phyloP scores from a whole-genome alignment of 306 rosid genomes.

The Castanea crenata region DNA sequence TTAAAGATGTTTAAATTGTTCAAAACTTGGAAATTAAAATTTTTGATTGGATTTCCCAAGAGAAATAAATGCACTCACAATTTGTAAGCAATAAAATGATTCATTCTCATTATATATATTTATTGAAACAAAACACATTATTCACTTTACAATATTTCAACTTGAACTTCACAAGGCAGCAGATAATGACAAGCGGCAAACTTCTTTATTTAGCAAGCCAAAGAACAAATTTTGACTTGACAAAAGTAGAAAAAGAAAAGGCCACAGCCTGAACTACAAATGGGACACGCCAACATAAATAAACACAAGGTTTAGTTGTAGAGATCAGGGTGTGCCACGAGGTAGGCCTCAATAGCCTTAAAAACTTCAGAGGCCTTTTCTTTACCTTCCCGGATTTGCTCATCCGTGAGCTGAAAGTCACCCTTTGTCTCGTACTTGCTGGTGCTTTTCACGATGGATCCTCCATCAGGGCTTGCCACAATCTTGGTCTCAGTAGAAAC shows the following conservation, averaged over 20 bases:
- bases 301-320: not conserved
- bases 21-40: too few relatives aligned
- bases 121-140: too few relatives aligned
- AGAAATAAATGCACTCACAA: too few relatives aligned
- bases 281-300: not conserved
- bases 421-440: constrained; percentile 22
- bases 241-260: not conserved
- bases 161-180: too few relatives aligned
- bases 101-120: too few relatives aligned
- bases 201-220: not conserved
- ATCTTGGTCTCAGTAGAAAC: constrained; percentile 26
- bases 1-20: too few relatives aligned
- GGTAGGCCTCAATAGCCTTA: constrained; percentile 7
- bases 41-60: too few relatives aligned
- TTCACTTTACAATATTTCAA: too few relatives aligned
- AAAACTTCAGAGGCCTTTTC: not conserved
- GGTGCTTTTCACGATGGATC: constrained; percentile 16
- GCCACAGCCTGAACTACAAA: not conserved
- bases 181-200: not conserved
- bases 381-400: not conserved
- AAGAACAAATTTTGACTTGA: not conserved
- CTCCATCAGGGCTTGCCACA: constrained; percentile 24
- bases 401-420: not conserved
- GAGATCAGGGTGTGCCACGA: not conserved
- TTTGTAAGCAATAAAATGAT: too few relatives aligned